Conservation (phyloP, 1,139 yeast species). For the Yamadazyma epiphylla region DNA sequence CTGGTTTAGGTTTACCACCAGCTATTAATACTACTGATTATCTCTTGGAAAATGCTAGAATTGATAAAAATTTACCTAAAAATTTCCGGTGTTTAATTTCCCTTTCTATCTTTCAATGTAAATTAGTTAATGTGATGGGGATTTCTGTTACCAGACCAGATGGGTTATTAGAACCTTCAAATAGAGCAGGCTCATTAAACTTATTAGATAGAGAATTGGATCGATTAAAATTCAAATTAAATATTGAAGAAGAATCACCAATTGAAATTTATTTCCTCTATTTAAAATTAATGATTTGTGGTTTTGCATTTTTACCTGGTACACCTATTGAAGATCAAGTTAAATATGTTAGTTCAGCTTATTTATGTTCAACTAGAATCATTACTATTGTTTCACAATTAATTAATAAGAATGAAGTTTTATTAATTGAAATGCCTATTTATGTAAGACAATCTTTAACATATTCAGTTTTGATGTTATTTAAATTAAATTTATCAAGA, state of each 20-base stretch:
- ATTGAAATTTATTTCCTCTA: constrained; percentile 81
- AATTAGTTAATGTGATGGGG: constrained; percentile 83
- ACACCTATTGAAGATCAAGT: constrained; percentile 89
- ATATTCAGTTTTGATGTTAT: constrained; percentile 73
- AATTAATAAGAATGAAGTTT: constrained; percentile 49
- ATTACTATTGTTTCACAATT: constrained; percentile 74
- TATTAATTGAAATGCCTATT: constrained; percentile 80
- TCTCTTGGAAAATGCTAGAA: constrained; percentile 71
- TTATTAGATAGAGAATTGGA: constrained; percentile 78
- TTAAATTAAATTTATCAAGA: constrained; percentile 79
- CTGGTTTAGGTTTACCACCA: constrained; percentile 84
- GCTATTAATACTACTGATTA: constrained; percentile 77
- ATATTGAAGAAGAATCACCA: constrained; percentile 56
- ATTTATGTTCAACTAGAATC: constrained; percentile 75
- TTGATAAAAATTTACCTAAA: constrained; percentile 64
- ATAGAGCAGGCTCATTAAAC: constrained; percentile 75
- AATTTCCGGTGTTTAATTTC: constrained; percentile 71
- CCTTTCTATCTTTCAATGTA: constrained; percentile 78
- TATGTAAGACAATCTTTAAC: constrained; percentile 83
- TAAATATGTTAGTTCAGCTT: constrained; percentile 78
- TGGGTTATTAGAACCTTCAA: constrained; percentile 81
- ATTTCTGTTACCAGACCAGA: constrained; percentile 85
- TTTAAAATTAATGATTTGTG: constrained; percentile 76
- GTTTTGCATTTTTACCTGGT: constrained; percentile 88
- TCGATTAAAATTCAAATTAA: constrained; percentile 59